A percentile compares a stretch with the other conserved stretches of the same genome.
These are phyloP conservation scores for Cubamyces sp. DNA, from an alignment of 768 basidiomycete species.

Conservation along the genomic window DNA sequence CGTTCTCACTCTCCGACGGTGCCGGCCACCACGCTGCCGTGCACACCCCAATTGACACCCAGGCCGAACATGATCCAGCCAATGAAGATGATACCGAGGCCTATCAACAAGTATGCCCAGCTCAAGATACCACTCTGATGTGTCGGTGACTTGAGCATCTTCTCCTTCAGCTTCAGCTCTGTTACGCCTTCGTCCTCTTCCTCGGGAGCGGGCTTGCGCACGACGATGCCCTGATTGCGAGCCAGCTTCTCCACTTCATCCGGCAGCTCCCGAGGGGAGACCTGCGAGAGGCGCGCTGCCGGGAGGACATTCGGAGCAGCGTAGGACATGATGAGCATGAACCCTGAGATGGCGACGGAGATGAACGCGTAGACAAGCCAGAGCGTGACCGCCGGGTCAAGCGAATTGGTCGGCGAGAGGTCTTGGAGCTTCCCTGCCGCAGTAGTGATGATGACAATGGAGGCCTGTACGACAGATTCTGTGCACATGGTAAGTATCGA, in stretches of 20 bases:
- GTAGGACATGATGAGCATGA: conserved; percentile 38
- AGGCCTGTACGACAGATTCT: conserved; percentile 48
- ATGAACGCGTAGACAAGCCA: conserved; percentile 46
- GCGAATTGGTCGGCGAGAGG: conserved; percentile 38
- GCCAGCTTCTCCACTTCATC: conserved; percentile 39
- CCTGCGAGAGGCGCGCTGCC: conserved; percentile 44
- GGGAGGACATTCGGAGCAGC: conserved; percentile 37
- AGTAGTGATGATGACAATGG: conserved; percentile 47
- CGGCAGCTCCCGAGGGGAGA: conserved; percentile 36
- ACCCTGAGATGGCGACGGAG: conserved; percentile 40
- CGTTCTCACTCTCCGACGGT: conserved; percentile 31
- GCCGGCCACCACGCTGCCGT: conserved; percentile 39
- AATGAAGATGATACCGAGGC: conserved; percentile 38
- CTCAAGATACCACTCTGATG: conserved; percentile 15
- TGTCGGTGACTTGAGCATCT: conserved; percentile 39
- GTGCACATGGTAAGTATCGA: background rate
- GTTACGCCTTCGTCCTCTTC: conserved; percentile 27
- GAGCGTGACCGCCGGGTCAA: conserved; percentile 42
- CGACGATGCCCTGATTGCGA: conserved; percentile 19
- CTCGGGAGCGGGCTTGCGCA: conserved; percentile 21
- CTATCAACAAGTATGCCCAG: conserved; percentile 31
- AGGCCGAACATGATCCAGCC: conserved; percentile 49
- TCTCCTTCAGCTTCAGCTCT: conserved; percentile 34
- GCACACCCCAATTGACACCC: conserved; percentile 47
- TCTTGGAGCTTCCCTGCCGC: conserved; percentile 47